Conservation (phyloP, 495 filamentous ascomycete species). For the Poronia punctata region DNA sequence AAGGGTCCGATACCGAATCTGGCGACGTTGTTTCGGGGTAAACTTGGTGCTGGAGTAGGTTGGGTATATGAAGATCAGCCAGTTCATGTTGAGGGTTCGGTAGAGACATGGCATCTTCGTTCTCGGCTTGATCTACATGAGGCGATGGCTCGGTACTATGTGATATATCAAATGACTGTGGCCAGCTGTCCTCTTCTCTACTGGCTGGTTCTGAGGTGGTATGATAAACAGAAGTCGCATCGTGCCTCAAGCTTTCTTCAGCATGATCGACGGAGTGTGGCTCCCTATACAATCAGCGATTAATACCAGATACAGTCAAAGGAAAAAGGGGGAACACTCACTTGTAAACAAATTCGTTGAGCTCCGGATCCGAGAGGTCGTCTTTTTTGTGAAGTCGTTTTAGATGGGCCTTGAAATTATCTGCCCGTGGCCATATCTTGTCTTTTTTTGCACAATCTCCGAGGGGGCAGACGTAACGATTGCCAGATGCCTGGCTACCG, state of each 20-base stretch:
- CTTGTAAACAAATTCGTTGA: slow-evolving; percentile 47
- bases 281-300: slow-evolving; percentile 7
- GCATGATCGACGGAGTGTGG: slow-evolving; percentile 2
- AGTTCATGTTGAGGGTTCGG: slow-evolving; percentile 2
- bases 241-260: slow-evolving; percentile 4
- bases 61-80: background rate
- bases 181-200: background rate
- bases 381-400: slow-evolving; percentile 58
- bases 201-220: background rate
- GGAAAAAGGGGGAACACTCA: slow-evolving; percentile 23
- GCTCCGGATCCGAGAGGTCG: slow-evolving; percentile 34
- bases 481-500: slow-evolving; percentile 37
- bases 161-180: slow-evolving; percentile 8
- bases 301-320: background rate
- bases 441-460: slow-evolving; percentile 55
- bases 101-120: slow-evolving; percentile 5
- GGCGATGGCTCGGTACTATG: slow-evolving; percentile 6
- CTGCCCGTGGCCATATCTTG: slow-evolving; percentile 80
- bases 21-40: background rate
- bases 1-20: background rate
- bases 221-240: slow-evolving; percentile 2
- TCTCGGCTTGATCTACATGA: slow-evolving; percentile 7
- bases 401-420: slow-evolving; percentile 89
- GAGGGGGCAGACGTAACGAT: slow-evolving; percentile 62
- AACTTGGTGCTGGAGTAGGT: background rate